Evolutionary conservation across 768 basidiomycete genomes (phyloP).

Genomic region (Termitomyces sp.): DNA sequence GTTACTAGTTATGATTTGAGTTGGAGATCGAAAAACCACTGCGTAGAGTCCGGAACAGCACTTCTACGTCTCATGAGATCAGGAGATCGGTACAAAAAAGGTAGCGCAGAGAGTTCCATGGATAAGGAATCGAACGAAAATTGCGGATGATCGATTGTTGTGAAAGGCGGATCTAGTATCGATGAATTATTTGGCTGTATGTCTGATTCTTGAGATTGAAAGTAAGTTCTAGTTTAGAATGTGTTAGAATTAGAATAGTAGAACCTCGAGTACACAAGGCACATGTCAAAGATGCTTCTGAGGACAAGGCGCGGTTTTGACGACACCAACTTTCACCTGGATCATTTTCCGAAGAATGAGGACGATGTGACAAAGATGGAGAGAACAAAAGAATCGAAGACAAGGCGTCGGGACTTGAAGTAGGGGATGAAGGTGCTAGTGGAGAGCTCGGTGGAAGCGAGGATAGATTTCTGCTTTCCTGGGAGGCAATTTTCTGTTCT

Average conservation of each 20-base stretch:
- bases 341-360: neutral
- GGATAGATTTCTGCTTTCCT: neutral
- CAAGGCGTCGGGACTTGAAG: neutral
- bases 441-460: constrained; percentile 12
- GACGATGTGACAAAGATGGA: neutral
- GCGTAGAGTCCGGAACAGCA: constrained; percentile 7
- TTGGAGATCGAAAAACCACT: constrained; percentile 4
- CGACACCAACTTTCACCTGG: neutral
- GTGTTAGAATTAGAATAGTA: neutral
- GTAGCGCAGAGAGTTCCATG: constrained; percentile 11
- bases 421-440: neutral
- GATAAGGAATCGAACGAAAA: neutral
- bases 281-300: constrained; percentile 2
- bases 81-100: constrained; percentile 9
- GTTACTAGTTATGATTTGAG: neutral
- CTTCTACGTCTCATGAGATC: constrained; percentile 4
- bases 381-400: neutral
- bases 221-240: neutral
- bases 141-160: neutral
- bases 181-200: neutral
- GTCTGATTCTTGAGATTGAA: neutral
- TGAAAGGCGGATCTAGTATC: too few species aligned
- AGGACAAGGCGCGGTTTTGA: neutral
- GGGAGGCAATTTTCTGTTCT: neutral
- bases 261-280: constrained; percentile 8